These are phyloP conservation scores for Leccinum imitatum DNA, from an alignment of 768 basidiomycete genomes.

Conservation along the genomic window DNA sequence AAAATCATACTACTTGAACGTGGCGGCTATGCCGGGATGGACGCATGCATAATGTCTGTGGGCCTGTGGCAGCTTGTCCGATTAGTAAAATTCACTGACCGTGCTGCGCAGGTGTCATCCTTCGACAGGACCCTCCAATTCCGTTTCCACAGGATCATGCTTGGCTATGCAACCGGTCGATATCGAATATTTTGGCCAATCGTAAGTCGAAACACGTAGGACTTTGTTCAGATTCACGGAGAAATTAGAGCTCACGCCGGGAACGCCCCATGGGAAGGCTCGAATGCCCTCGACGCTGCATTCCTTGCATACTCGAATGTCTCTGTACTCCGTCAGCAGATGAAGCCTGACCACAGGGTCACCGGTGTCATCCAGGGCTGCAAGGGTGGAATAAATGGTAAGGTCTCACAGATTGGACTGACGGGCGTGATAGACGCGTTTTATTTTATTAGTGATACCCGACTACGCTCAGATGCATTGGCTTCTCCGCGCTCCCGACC, in stretches of 20 bases:
- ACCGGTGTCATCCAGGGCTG: conserved; percentile 75
- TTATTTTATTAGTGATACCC: conserved; percentile 62
- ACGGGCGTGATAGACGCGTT: neutral
- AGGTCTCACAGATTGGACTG: conserved; percentile 15
- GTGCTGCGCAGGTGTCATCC: conserved; percentile 66
- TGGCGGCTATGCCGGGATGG: conserved; percentile 80
- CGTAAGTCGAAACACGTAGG: conserved; percentile 42
- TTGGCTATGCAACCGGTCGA: conserved; percentile 64
- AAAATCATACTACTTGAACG: conserved; percentile 72
- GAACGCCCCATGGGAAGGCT: conserved; percentile 83
- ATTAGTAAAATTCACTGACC: conserved; percentile 16
- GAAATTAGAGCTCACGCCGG: conserved; percentile 68
- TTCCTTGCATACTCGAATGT: conserved; percentile 80
- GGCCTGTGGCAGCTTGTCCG: conserved; percentile 1
- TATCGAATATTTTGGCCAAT: conserved; percentile 73
- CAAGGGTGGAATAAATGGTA: conserved; percentile 70
- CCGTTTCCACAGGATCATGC: conserved; percentile 51
- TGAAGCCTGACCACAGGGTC: conserved; percentile 76
- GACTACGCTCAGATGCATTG: conserved; percentile 78
- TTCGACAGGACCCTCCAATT: conserved; percentile 49
- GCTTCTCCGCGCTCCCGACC: conserved; percentile 67
- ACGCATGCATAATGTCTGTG: conserved; percentile 71
- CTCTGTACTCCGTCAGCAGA: conserved; percentile 82
- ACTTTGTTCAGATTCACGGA: conserved; percentile 5
- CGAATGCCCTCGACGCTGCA: conserved; percentile 86